A percentile compares a stretch with the other conserved stretches of the same genome.
These are phyloP conservation scores for Ananas comosus DNA, from an alignment of 176 grass and related monocot species.

Conservation along the genomic window DNA sequence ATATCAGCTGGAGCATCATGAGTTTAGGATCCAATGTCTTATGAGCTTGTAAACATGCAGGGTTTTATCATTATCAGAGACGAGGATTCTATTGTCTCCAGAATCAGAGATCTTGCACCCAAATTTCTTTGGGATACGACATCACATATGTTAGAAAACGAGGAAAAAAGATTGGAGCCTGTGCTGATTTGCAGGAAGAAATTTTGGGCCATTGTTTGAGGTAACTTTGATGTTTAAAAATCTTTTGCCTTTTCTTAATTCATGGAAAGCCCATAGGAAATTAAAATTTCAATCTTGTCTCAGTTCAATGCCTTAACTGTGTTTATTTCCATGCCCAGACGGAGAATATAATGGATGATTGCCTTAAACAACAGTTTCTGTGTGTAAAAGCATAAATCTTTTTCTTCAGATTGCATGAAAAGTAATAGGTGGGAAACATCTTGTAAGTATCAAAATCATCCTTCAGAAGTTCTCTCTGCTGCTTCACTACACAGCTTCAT, in stretches of 20 bases:
- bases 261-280: too few species aligned
- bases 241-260: too few species aligned
- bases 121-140: conserved; percentile 94
- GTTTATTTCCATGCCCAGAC: too few species aligned
- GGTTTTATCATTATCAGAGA: conserved; percentile 88
- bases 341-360: too few species aligned
- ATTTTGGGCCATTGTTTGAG: conserved; percentile 86
- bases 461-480: too few species aligned
- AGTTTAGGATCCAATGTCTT: background rate
- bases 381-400: too few species aligned
- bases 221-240: conserved; percentile 1
- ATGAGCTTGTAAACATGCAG: conserved; percentile 31
- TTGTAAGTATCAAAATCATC: too few species aligned
- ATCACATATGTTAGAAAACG: conserved; percentile 40
- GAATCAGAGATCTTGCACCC: conserved; percentile 62
- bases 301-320: background rate
- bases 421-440: too few species aligned
- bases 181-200: conserved; percentile 81
- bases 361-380: too few species aligned
- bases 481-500: too few species aligned
- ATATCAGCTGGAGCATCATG: too few species aligned
- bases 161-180: conserved; percentile 42
- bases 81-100: conserved; percentile 48
- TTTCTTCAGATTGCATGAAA: too few species aligned
- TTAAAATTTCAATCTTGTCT: background rate